phyloP scores from a whole-genome alignment of 2,329 filamentous ascomycete species.

The Amesomyces nigricolor region DNA sequence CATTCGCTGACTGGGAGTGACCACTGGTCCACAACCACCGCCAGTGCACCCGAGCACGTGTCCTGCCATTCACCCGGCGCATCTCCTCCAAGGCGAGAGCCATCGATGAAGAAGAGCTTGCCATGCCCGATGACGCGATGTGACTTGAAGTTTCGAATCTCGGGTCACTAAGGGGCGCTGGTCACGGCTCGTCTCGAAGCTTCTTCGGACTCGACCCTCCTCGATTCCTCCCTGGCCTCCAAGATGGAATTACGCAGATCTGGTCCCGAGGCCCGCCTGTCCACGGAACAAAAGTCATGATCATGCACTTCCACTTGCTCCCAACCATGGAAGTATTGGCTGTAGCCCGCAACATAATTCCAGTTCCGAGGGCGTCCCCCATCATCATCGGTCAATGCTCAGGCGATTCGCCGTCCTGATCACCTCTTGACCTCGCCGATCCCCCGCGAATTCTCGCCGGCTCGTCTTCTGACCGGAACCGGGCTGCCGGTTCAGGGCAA shows the following conservation, averaged over 20 bases:
- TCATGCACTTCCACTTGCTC: too few species aligned
- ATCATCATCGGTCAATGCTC: not conserved
- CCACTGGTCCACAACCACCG: constrained; percentile 17
- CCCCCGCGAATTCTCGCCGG: not conserved
- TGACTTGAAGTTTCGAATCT: not conserved
- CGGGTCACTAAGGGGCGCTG: too few species aligned
- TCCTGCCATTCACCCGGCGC: constrained; percentile 13
- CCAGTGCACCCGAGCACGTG: constrained; percentile 18
- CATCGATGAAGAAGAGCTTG: too few species aligned
- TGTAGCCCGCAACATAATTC: too few species aligned
- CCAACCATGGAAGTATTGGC: too few species aligned
- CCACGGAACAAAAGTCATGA: too few species aligned
- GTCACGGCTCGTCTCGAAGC: too few species aligned
- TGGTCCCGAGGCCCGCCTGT: too few species aligned
- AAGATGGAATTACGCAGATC: too few species aligned
- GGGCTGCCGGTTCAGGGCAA: not conserved
- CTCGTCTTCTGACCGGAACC: not conserved
- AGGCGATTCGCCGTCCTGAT: not conserved
- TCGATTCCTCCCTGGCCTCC: too few species aligned
- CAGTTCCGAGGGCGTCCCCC: not conserved
- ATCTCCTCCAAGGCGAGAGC: not conserved
- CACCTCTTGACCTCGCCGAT: not conserved
- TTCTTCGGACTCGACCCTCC: not conserved
- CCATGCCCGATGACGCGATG: not conserved
- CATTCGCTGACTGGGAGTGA: constrained; percentile 21